These are phyloP conservation scores for Inonotus hispidus DNA, from an alignment of 1,284 basidiomycete species.

Conservation along the genomic window DNA sequence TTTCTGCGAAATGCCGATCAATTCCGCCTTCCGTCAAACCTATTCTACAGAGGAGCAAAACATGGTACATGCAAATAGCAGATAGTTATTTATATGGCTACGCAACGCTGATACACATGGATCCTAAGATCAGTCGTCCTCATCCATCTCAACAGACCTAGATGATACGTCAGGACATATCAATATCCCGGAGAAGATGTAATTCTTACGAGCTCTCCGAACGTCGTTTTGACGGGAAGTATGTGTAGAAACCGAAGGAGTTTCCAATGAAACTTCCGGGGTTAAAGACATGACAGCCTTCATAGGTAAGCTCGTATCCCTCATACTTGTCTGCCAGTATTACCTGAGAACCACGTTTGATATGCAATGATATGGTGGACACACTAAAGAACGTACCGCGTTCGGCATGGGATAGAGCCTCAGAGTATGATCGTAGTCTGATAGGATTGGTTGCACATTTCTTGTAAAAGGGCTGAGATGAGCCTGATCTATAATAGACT, in stretches of 20 bases:
- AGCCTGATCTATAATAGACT: slow-evolving; percentile 88
- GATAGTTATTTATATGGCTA: too few relatives aligned
- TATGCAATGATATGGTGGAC: not conserved
- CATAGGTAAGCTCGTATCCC: slow-evolving; percentile 94
- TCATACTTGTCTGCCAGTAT: slow-evolving; percentile 98
- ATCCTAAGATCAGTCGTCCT: not conserved
- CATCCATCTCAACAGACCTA: slow-evolving; percentile 13
- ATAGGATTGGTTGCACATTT: slow-evolving; percentile 81
- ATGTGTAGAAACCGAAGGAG: slow-evolving; percentile 81
- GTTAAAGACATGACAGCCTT: slow-evolving; percentile 98
- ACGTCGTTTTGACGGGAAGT: slow-evolving; percentile 71
- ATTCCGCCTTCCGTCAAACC: too few relatives aligned
- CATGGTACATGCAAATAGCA: too few relatives aligned
- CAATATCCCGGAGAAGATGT: not conserved
- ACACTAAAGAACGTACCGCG: slow-evolving; percentile 48
- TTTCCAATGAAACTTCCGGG: slow-evolving; percentile 85
- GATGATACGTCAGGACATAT: not conserved
- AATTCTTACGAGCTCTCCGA: slow-evolving; percentile 68
- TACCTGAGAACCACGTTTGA: slow-evolving; percentile 39
- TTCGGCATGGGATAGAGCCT: slow-evolving; percentile 95
- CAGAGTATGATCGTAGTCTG: slow-evolving; percentile 91
- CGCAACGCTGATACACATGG: not conserved
- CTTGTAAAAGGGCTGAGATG: slow-evolving; percentile 85
- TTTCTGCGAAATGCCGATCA: too few relatives aligned
- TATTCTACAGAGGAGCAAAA: too few relatives aligned